Percentiles rank a stretch among this genome's conserved stretches.
Conservation (phyloP, 768 basidiomycete genomes). For the Auricularia heimuer region DNA sequence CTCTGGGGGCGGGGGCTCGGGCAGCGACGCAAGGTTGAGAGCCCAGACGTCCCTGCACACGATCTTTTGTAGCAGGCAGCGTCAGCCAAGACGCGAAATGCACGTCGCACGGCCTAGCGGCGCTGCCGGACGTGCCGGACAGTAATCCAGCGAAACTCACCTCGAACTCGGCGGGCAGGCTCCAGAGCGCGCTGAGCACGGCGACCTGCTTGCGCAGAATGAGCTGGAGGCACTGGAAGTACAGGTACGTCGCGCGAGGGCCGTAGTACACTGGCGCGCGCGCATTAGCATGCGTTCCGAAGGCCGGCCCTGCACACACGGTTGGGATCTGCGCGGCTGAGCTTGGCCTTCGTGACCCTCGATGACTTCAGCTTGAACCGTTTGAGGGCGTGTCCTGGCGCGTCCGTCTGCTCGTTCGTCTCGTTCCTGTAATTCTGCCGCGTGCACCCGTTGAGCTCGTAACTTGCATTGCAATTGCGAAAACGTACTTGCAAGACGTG, state of each 20-base stretch:
- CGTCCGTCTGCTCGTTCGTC: constrained; percentile 55
- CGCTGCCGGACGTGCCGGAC: neutral
- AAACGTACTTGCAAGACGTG: constrained; percentile 75
- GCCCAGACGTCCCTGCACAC: constrained; percentile 78
- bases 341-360: constrained; percentile 39
- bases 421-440: constrained; percentile 75
- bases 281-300: neutral
- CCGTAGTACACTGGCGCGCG: constrained; percentile 70
- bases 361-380: constrained; percentile 57
- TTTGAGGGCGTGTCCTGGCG: constrained; percentile 50
- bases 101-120: neutral
- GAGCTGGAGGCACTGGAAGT: constrained; percentile 77
- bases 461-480: neutral
- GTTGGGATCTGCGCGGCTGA: constrained; percentile 49
- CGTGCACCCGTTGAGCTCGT: neutral
- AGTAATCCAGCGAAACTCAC: constrained; percentile 27
- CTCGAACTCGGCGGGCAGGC: constrained; percentile 73
- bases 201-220: constrained; percentile 68
- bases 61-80: constrained; percentile 29
- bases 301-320: constrained; percentile 31
- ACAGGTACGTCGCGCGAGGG: constrained; percentile 62
- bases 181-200: constrained; percentile 51
- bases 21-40: constrained; percentile 54
- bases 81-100: neutral
- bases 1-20: constrained; percentile 50